phyloP scores from a whole-genome alignment of 805 yeast species.

The Candida cerambycidarum region DNA sequence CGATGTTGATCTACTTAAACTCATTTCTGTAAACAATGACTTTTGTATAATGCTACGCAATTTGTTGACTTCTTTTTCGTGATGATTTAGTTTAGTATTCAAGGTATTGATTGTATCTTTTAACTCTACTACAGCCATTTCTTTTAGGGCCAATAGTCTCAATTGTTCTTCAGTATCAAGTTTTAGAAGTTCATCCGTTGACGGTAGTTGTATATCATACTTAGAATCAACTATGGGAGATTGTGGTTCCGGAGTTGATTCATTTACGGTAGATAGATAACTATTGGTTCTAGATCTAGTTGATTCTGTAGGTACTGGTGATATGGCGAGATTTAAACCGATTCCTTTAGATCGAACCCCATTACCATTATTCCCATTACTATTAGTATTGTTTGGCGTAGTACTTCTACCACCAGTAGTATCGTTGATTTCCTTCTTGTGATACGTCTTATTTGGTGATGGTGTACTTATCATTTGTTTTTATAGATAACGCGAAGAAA shows the following conservation, averaged over 20 bases:
- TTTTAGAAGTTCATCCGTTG: constrained; percentile 24
- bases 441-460: constrained; percentile 11
- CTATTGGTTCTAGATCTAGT: constrained; percentile 6
- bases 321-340: constrained; percentile 31
- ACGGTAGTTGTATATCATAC: constrained; percentile 33
- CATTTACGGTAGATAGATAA: constrained; percentile 6
- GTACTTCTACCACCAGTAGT: background rate
- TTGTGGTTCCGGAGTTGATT: constrained; percentile 10
- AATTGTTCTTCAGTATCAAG: constrained; percentile 53
- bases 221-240: constrained; percentile 17
- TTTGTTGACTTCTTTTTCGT: constrained; percentile 50
- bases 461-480: constrained; percentile 7
- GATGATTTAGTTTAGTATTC: constrained; percentile 34
- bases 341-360: constrained; percentile 30
- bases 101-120: constrained; percentile 54
- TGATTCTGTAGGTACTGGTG: constrained; percentile 20
- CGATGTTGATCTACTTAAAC: constrained; percentile 16
- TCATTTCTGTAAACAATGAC: constrained; percentile 43
- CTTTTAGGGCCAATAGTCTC: constrained; percentile 64
- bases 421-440: background rate
- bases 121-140: constrained; percentile 63
- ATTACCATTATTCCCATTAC: constrained; percentile 7
- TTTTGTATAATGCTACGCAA: constrained; percentile 49
- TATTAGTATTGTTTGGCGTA: background rate
- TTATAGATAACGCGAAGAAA: constrained; percentile 7